These are phyloP conservation scores for Entomortierella beljakovae DNA, from an alignment of 192 early-diverging fungal genomes.

Conservation along the genomic window DNA sequence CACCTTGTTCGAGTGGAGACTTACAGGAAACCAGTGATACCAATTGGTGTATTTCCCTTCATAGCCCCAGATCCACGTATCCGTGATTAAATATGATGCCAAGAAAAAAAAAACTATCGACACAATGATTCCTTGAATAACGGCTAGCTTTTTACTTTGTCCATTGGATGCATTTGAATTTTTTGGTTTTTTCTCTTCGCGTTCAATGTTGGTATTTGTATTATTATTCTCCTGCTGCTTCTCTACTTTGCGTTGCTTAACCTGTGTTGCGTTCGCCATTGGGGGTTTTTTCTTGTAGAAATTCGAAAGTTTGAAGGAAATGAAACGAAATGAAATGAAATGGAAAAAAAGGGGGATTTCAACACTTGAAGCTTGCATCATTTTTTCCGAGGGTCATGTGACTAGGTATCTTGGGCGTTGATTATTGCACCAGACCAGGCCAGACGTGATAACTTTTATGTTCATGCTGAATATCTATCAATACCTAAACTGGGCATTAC, in stretches of 20 bases:
- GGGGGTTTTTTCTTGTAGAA: not conserved
- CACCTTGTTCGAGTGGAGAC: not conserved
- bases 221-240: not conserved
- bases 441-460: too few species aligned
- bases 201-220: not conserved
- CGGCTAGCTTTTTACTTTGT: constrained; percentile 3
- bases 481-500: too few species aligned
- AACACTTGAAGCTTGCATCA: too few species aligned
- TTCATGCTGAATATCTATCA: too few species aligned
- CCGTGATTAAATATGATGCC: constrained; percentile 77
- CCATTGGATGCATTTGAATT: not conserved
- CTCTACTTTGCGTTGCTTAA: not conserved
- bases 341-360: too few species aligned
- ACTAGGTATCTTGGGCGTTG: too few species aligned
- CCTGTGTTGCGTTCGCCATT: not conserved
- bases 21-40: constrained; percentile 76
- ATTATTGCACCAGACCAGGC: too few species aligned
- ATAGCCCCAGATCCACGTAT: constrained; percentile 82
- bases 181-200: not conserved
- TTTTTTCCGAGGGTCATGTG: too few species aligned
- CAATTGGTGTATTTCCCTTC: constrained; percentile 77
- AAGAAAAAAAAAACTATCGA: constrained; percentile 59
- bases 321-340: not conserved
- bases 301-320: not conserved
- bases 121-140: constrained; percentile 33